These are phyloP conservation scores for Candida vaughaniae DNA, from an alignment of 805 yeast species.

Conservation along the genomic window DNA sequence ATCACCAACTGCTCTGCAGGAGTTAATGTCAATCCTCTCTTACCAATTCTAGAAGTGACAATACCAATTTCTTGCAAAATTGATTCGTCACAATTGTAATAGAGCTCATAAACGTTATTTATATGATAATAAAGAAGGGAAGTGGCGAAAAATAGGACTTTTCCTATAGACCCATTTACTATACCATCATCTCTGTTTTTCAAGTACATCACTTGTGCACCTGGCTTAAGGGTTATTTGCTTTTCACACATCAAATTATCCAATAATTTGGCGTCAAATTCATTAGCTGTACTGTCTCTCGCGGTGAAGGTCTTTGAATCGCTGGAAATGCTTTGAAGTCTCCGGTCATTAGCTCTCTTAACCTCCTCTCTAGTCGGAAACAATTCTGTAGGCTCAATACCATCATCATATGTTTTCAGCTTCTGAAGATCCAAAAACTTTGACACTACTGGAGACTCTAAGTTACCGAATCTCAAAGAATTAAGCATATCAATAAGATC, in stretches of 20 bases:
- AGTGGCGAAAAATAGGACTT: constrained; percentile 55
- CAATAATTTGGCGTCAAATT: constrained; percentile 31
- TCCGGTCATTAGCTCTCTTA: constrained; percentile 60
- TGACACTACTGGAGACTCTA: constrained; percentile 47
- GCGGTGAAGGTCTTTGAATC: constrained; percentile 39
- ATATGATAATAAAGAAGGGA: constrained; percentile 22
- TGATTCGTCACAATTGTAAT: constrained; percentile 16
- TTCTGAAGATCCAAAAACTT: constrained; percentile 59
- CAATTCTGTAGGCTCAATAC: constrained; percentile 84
- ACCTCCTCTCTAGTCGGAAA: constrained; percentile 88
- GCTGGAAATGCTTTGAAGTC: constrained; percentile 46
- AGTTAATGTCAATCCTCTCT: constrained; percentile 15
- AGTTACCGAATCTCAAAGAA: constrained; percentile 70
- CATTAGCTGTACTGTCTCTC: constrained; percentile 25
- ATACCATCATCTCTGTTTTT: constrained; percentile 73
- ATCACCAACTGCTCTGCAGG: constrained; percentile 16
- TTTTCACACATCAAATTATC: constrained; percentile 74
- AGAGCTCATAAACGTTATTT: constrained; percentile 20
- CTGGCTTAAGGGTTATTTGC: constrained; percentile 62
- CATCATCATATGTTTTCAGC: constrained; percentile 60
- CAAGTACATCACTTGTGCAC: constrained; percentile 93
- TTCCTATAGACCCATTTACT: constrained; percentile 92
- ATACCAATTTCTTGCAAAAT: constrained; percentile 24
- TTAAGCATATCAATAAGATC: constrained; percentile 78
- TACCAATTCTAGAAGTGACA: constrained; percentile 23